Percentiles rank a stretch among this genome's conserved stretches.
These are phyloP conservation scores for Colletotrichum neosansevieriae DNA, from an alignment of 2,329 filamentous ascomycete genomes.

Conservation along the genomic window DNA sequence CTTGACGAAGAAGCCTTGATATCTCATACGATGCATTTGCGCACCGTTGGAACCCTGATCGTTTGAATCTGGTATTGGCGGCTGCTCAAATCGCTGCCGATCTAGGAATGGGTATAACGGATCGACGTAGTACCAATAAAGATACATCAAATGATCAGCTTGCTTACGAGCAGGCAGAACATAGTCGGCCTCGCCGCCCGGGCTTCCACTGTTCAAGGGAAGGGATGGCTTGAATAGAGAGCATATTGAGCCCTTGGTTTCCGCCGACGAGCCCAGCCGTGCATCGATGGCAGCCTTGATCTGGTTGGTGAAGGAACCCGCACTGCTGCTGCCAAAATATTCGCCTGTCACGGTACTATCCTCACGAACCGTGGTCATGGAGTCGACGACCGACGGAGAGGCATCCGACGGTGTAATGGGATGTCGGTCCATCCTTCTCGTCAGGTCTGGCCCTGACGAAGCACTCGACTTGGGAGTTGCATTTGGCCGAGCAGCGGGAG, in stretches of 20 bases:
- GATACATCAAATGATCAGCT: constrained; percentile 57
- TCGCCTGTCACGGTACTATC: constrained; percentile 55
- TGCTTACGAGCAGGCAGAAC: constrained; percentile 58
- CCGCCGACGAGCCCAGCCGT: constrained; percentile 41
- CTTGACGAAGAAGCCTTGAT: constrained; percentile 49
- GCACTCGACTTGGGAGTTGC: constrained; percentile 20
- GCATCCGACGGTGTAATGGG: constrained; percentile 32
- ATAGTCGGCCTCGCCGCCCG: constrained; percentile 45
- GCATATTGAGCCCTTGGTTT: not conserved
- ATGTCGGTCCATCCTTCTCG: constrained; percentile 19
- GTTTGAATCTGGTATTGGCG: constrained; percentile 35
- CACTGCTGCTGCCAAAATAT: constrained; percentile 61
- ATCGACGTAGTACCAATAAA: constrained; percentile 61
- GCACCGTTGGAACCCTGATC: not conserved
- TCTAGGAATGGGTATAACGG: constrained; percentile 61
- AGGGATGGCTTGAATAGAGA: constrained; percentile 42
- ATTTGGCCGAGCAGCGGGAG: not conserved
- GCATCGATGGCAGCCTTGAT: constrained; percentile 58
- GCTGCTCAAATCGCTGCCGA: constrained; percentile 49
- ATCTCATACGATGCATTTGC: constrained; percentile 12
- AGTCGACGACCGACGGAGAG: constrained; percentile 54
- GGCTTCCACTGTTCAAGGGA: constrained; percentile 12
- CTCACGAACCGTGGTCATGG: constrained; percentile 59
- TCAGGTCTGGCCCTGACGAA: constrained; percentile 20
- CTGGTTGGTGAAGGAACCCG: constrained; percentile 59